These are phyloP conservation scores for Ganoderma multipileum DNA, from an alignment of 1,284 basidiomycete species.

Conservation along the genomic window DNA sequence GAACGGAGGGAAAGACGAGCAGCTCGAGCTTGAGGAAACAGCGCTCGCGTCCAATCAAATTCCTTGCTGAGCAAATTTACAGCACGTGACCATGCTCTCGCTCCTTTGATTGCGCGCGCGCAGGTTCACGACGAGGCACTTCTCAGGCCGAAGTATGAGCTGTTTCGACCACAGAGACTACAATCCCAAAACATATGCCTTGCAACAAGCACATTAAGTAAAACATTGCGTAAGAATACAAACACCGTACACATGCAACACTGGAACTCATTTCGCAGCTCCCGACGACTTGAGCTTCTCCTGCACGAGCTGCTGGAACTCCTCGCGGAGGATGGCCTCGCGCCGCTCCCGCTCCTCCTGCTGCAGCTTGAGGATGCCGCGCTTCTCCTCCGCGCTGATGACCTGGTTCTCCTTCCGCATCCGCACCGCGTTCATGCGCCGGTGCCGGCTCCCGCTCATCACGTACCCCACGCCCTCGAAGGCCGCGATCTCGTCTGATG, in stretches of 20 bases:
- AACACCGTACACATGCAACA: neutral
- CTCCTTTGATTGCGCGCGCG: no score
- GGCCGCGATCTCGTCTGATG: slow-evolving; percentile 84
- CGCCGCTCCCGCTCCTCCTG: slow-evolving; percentile 91
- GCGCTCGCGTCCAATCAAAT: slow-evolving; percentile 21
- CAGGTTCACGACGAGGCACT: neutral
- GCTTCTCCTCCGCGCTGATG: slow-evolving; percentile 96
- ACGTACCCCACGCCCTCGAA: slow-evolving; percentile 96
- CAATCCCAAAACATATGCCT: neutral
- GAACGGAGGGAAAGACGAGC: slow-evolving; percentile 8
- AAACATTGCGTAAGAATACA: neutral
- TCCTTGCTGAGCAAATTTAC: slow-evolving; percentile 25
- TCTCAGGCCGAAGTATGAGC: neutral
- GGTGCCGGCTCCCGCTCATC: slow-evolving; percentile 95
- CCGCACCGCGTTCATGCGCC: slow-evolving; percentile 96
- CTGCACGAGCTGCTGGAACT: slow-evolving; percentile 81
- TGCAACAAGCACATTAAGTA: neutral
- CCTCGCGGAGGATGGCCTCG: slow-evolving; percentile 79
- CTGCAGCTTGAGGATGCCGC: slow-evolving; percentile 92
- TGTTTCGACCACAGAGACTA: neutral
- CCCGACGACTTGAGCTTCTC: slow-evolving; percentile 67
- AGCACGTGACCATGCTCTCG: slow-evolving; percentile 24
- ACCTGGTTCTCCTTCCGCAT: slow-evolving; percentile 99
- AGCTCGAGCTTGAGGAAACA: neutral
- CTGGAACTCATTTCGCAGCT: slow-evolving; percentile 28